Percentiles rank a stretch among this genome's conserved stretches.
phyloP scores from a whole-genome alignment of 1,284 basidiomycete genomes.

The Leccinum fallax region DNA sequence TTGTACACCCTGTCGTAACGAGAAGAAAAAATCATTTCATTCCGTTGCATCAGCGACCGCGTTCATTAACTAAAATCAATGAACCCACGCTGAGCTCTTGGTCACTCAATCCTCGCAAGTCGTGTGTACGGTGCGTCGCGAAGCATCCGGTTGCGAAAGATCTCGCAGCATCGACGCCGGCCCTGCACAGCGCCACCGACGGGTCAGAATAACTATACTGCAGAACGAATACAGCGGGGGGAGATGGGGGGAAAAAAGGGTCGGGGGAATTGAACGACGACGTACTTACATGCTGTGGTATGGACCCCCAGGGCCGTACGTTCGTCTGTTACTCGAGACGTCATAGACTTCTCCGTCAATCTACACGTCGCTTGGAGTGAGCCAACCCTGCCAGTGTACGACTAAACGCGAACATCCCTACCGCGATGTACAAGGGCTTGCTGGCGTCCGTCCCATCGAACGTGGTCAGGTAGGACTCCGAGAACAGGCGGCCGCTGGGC shows the following conservation, averaged over 20 bases:
- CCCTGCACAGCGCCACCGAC: slow-evolving; percentile 48
- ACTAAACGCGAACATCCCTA: slow-evolving; percentile 39
- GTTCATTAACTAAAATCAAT: neutral
- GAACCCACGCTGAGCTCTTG: slow-evolving; percentile 64
- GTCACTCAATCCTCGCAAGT: slow-evolving; percentile 78
- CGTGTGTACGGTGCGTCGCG: slow-evolving; percentile 85
- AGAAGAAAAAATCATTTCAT: neutral
- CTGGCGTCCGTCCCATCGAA: slow-evolving; percentile 76
- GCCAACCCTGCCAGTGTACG: neutral
- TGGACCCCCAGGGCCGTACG: slow-evolving; percentile 90
- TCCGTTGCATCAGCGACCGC: neutral
- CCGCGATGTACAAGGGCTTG: slow-evolving; percentile 85
- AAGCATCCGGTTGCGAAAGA: slow-evolving; percentile 95
- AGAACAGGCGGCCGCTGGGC: slow-evolving; percentile 70
- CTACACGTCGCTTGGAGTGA: slow-evolving; percentile 40
- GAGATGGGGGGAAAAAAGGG: neutral
- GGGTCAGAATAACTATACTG: slow-evolving; percentile 19
- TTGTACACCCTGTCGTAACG: slow-evolving; percentile 57
- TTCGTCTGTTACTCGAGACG: slow-evolving; percentile 71
- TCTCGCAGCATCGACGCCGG: slow-evolving; percentile 85
- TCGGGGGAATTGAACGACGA: neutral
- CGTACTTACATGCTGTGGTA: slow-evolving; percentile 78
- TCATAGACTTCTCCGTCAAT: slow-evolving; percentile 95
- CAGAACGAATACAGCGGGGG: slow-evolving; percentile 10
- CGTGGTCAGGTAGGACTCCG: slow-evolving; percentile 65